Evolutionary conservation across 1,139 yeast genomes (phyloP), one percentile per base, ranked within the genome.

Genomic region (Pichia sp.): DNA sequence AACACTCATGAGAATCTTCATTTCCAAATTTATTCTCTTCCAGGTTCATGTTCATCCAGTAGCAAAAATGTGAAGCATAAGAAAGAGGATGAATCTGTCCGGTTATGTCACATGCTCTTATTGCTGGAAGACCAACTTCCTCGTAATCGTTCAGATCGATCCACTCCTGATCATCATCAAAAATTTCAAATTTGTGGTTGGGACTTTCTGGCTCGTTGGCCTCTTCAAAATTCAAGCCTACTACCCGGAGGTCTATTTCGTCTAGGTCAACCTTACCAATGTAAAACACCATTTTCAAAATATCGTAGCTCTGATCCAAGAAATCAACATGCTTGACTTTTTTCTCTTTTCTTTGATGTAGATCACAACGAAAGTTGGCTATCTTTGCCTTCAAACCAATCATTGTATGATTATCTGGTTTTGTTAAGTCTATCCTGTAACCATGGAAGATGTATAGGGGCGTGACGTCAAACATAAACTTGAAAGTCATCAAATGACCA

Each of bases 291-390:
- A 90, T 79, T 55, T 80, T 83, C 64, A 78, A 69, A 1, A 80
- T 64, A 53, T 74, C 74, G 53, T 79, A 78, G 58, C 83, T 78
- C 28, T 83, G 76, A 53, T 82, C 78, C 53, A 86, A 74, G 39
- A 78, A 76, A 48, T 79, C 75, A 58, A 85, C 83, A 44, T 80
- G 78, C 60, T 82, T 81, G 4, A 80, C 75, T 25, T 81, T 74
- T n/a, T 83, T 74, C 65, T 90, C 96, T 59, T 89, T 85, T 50
- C 96, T 74, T 64, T 85, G 96, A 63, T 91, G 97, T 39, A 91
- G 68, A 63, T 90, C 97, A 66, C 93, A 74, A 7, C 76, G 68
- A 62, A 91, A 87, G 16, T 72, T 73, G 2, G 78, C 75, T 44
- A 85, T 78, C 60, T 81, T 84, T 1, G 85, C 95, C 66, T 93